Base-by-base conservation (phyloP, 2,329 filamentous ascomycete species). In the Colletotrichum sojae region DNA sequence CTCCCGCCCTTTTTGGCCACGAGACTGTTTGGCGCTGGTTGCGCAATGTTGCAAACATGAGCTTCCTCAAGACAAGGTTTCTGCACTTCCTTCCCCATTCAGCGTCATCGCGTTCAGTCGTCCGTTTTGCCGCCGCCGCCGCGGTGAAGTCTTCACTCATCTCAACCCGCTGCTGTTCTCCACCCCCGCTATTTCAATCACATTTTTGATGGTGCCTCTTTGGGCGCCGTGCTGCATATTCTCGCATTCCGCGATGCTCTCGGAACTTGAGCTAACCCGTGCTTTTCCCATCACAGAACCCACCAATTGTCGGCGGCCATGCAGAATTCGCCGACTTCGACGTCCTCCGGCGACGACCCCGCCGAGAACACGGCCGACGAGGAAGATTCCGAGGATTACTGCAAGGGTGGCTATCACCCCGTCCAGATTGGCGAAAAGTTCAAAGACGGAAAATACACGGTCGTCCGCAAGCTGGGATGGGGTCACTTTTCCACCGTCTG, bases 401-500 rank as follows among this genome's bases (percentile, higher is more conserved):
- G 95, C 89, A 98, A 98, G 83, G 96, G 96, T 77, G 96, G 96
- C 70, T 99, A 98, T 82, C 96, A 99, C 79, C 96, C 96, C 3
- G 96, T 99, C 57, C 88, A 90, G 76, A 92, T 98, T 70, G 96
- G 96, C 76, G 96, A 99, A 83, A 92, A 94, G 78, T 98, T 98
- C 88, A 98, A 98, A 81, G 94, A 98, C 80, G 95, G 94, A 75
- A 95, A 94, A 83, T 99, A 99, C 83, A 96, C 95, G 16, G 91
- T 98, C 67, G 93, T 98, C 80, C 92, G 95, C 83, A 98, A 98
- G 85, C 88, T 98, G 61, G 95, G 95, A 74, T 98, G 95, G 95
- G 96, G 96, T 72, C 95, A 98, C 79, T 99, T 98, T 84, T 98
- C 95, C n/a, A 99, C 95, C 40, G 95, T 98, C 74, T 98, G 90